These are phyloP conservation scores for Teunomyces stri DNA, from an alignment of 805 yeast species.

Conservation along the genomic window DNA sequence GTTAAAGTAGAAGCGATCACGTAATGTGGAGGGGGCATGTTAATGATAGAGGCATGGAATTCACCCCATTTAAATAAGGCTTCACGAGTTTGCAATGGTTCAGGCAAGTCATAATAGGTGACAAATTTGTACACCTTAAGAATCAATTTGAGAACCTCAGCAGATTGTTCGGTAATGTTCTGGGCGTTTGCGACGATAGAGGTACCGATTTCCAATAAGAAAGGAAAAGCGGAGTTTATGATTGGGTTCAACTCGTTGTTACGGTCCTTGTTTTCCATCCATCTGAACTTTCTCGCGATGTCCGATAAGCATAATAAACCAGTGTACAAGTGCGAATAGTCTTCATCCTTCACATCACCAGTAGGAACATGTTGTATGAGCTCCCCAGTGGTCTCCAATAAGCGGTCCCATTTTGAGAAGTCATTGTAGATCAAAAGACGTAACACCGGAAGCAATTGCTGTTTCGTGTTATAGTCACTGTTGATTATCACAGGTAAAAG, in stretches of 20 bases:
- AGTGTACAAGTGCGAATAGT: constrained; percentile 44
- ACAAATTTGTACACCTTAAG: constrained; percentile 77
- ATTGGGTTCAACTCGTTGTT: constrained; percentile 38
- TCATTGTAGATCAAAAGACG: constrained; percentile 30
- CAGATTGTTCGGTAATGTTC: constrained; percentile 37
- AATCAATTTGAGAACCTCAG: constrained; percentile 72
- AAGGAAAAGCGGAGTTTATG: constrained; percentile 59
- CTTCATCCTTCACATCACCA: constrained; percentile 14
- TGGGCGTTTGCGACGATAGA: constrained; percentile 34
- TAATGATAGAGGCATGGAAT: constrained; percentile 68
- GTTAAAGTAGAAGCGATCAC: constrained; percentile 51
- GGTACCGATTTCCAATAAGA: constrained; percentile 63
- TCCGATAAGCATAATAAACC: constrained; percentile 73
- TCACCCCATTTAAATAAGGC: constrained; percentile 66
- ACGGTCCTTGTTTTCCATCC: constrained; percentile 54
- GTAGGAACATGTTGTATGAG: constrained; percentile 26
- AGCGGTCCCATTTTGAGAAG: constrained; percentile 36
- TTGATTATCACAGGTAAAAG: constrained; percentile 54
- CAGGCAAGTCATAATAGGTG: constrained; percentile 71
- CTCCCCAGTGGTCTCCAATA: constrained; percentile 31
- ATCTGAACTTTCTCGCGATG: constrained; percentile 67
- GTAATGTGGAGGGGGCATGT: constrained; percentile 54
- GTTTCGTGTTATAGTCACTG: constrained; percentile 32
- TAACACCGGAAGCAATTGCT: constrained; percentile 18
- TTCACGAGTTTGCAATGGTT: constrained; percentile 50